Base-by-base conservation (phyloP, 257 asterid species). In the Henckelia pumila region DNA sequence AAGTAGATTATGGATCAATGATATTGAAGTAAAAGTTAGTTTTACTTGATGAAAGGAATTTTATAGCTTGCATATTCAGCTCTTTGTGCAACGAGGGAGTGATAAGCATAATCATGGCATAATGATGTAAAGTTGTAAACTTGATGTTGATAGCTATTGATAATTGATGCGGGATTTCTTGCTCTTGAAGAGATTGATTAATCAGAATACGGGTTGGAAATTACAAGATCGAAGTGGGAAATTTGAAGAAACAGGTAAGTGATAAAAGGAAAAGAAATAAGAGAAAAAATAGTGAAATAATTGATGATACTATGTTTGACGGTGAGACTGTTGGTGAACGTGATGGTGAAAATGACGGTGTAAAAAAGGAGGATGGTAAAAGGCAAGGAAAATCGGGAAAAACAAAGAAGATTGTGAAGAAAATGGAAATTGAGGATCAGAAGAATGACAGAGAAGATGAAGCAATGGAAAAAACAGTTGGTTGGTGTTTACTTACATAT, bases 121-220 rank as follows among this genome's bases (percentile, higher is more conserved):
- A 44, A 16, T 14, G 53, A 44, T n/a, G n/a, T n/a, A n/a, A n/a
- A n/a, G n/a, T n/a, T 44, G 53, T 14, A 44, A 44, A 44, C 19
- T 44, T 0, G 7, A 44, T 37, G 49, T 44, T 16, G 3, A 14
- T 44, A 44, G 7, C 19, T 44, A 44, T 44, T 44, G 53, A 13
- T 58, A 19, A 14, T 19, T 58, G 24, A 26, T 80, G 88, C 78
- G 88, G 99, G 99, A 26, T 86, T 93, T 83, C 79, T 93, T 53
- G 72, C 85, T 2, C 97, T 93, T 58, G 97, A 93, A 76, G 99
- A 93, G 88, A 85, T 93, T 24, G 95, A 90, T 71, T 97, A 88
- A 74, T 71, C 85, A 11, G 88, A 82, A 10, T 93, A 77, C 56
- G 92, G 83, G 47, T 75, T 89, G 76, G 90, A 77, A 66, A 77